A percentile compares a stretch with the other conserved stretches of the same genome.
phyloP scores from a whole-genome alignment of 768 basidiomycete genomes.

The Leccinum sublutescens region DNA sequence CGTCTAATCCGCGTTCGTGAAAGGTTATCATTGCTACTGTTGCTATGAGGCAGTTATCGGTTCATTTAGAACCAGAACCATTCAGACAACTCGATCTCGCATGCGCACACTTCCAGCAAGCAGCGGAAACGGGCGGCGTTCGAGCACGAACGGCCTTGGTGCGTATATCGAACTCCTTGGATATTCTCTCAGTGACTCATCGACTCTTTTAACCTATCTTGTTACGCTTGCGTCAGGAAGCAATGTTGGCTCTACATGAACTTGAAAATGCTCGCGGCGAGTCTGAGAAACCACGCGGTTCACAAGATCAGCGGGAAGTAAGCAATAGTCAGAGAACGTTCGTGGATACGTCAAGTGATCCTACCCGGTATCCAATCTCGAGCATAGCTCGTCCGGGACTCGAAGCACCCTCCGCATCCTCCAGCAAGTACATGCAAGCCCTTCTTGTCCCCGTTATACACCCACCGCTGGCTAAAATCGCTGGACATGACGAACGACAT shows the following conservation, averaged over 20 bases:
- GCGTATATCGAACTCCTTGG: not conserved
- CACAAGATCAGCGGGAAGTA: constrained; percentile 31
- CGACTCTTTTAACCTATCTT: constrained; percentile 40
- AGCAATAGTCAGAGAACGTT: constrained; percentile 36
- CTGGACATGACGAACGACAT: not conserved
- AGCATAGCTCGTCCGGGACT: not conserved
- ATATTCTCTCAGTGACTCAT: not conserved
- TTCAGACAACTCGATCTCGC: constrained; percentile 46
- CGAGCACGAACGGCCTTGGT: constrained; percentile 53
- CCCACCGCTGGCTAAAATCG: not conserved
- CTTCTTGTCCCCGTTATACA: not conserved
- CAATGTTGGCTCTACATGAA: constrained; percentile 33
- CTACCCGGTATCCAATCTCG: not conserved
- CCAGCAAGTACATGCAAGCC: not conserved
- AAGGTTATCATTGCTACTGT: constrained; percentile 56
- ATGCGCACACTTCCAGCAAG: constrained; percentile 44
- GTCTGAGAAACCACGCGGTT: constrained; percentile 4
- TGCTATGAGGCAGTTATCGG: constrained; percentile 44
- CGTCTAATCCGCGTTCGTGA: not conserved
- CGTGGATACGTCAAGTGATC: constrained; percentile 9
- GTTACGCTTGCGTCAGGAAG: constrained; percentile 45
- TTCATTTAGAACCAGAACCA: constrained; percentile 46
- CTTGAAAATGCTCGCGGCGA: constrained; percentile 11
- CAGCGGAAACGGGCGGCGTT: constrained; percentile 45
- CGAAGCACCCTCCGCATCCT: not conserved